Evolutionary conservation across 2,329 filamentous ascomycete genomes (phyloP), one percentile per base, ranked within the genome.

Genomic region (Aspergillus awamori): DNA sequence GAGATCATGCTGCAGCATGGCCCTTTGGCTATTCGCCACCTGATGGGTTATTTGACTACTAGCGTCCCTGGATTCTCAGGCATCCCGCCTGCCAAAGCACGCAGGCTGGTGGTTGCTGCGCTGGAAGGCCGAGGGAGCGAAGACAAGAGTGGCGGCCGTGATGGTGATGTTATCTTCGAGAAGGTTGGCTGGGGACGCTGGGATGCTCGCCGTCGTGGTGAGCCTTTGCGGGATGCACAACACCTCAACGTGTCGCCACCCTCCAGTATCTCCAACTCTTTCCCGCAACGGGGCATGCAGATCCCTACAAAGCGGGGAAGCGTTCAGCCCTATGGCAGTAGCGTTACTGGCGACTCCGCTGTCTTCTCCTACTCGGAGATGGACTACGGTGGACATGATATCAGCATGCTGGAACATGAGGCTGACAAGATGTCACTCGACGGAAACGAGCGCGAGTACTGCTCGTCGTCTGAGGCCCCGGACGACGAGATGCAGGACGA

Each of bases 151-250:
- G 81, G 79, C 64, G 85, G 85, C 65, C 77, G 79, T 58, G 84
- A 87, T 65, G 83, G 84, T 61, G 86, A 87, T 53, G 75, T 81
- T 61, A 67, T 81, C 58, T 98, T 96, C 74, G 91, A 96, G 77
- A 98, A 98, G 83, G 92, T 97, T 61, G 94, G 94, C 72, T 98
- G 94, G 94, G 95, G 95, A 62, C 88, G 93, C 67, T 99, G 94
- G 94, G 91, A 96, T 77, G 95, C 93, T 63, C 88, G 88, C 73
- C 84, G 87, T 74, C 87, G 87, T 69, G 91, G 89, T 58, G 86
- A 91, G 63, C 80, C 84, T 47, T 63, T 71, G 58, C 69, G 69
- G 33, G 68, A 73, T 62, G 63, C 68, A 33, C 69, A 73, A 60
- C 61, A 67, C 48, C 53, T 70, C 65, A 65, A 71, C 57, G 63